Percentiles rank a stretch among this genome's conserved stretches.
Conservation (phyloP, 345 rosid species). For the Pugionium dolabratum region DNA sequence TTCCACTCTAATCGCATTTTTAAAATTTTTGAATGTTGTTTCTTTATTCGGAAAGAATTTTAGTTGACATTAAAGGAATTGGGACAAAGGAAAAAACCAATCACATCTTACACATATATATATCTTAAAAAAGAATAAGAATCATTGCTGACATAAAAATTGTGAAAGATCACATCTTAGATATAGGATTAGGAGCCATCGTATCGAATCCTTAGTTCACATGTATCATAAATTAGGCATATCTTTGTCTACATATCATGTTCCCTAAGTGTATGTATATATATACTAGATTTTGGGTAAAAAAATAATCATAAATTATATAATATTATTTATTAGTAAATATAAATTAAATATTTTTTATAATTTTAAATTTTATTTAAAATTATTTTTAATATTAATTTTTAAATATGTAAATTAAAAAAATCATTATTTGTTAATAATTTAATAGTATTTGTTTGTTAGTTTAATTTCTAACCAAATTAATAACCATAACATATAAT, state of each 20-base stretch:
- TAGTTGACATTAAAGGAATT: slow-evolving; percentile 28
- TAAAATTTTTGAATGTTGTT: slow-evolving; percentile 18
- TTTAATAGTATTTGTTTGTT: too few species aligned
- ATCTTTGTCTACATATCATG: slow-evolving; percentile 29
- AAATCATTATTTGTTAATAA: too few species aligned
- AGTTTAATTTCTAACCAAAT: too few species aligned
- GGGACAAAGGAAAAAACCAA: slow-evolving; percentile 11
- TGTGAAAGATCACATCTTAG: slow-evolving; percentile 30
- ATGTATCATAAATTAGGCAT: slow-evolving; percentile 16
- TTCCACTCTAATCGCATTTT: slow-evolving; percentile 15
- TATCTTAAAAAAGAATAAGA: slow-evolving; percentile 14
- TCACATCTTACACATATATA: slow-evolving; percentile 20
- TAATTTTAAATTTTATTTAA: too few species aligned
- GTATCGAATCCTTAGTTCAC: slow-evolving; percentile 26
- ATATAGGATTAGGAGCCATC: slow-evolving; percentile 22
- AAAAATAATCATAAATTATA: too few species aligned
- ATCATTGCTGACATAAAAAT: background rate
- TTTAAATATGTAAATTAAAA: too few species aligned
- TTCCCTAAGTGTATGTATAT: slow-evolving; percentile 29
- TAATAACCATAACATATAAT: too few species aligned
- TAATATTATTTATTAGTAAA: too few species aligned
- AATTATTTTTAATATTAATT: too few species aligned
- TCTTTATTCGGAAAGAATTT: slow-evolving; percentile 26
- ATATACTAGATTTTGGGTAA: too few species aligned
- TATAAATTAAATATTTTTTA: too few species aligned